Percentiles rank a stretch among this genome's conserved stretches.
Conservation (phyloP, 2,329 filamentous ascomycete genomes). For the Torrubiella hemipterigena region DNA sequence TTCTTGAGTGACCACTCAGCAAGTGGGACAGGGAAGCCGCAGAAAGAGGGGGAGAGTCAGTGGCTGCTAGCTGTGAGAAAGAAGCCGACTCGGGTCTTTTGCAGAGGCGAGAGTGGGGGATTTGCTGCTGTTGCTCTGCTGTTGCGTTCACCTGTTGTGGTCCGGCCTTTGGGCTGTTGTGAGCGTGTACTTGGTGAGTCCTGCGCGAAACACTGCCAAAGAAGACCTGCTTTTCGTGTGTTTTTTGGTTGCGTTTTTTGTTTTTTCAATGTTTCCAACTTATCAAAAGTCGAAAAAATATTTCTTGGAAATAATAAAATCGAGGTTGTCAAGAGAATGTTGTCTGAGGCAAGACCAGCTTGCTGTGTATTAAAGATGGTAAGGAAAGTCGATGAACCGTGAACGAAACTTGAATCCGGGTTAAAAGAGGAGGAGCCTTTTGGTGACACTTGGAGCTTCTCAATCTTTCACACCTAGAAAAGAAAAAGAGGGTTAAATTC, state of each 20-base stretch:
- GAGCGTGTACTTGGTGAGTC: too few relatives aligned
- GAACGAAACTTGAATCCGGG: conserved; percentile 10
- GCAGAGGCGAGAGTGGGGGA: too few relatives aligned
- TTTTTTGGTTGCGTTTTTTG: background rate
- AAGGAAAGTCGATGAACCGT: conserved; percentile 9
- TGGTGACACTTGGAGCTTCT: conserved; percentile 40
- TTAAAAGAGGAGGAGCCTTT: conserved; percentile 27
- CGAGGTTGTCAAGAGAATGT: conserved; percentile 30
- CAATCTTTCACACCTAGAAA: conserved; percentile 25
- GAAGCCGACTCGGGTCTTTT: too few relatives aligned
- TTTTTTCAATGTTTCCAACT: conserved; percentile 2
- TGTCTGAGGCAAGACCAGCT: conserved; percentile 49
- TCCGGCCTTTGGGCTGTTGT: too few relatives aligned
- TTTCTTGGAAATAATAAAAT: background rate
- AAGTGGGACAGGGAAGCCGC: too few relatives aligned
- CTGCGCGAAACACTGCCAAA: too few relatives aligned
- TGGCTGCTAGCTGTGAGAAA: too few relatives aligned
- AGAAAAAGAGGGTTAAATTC: conserved; percentile 29
- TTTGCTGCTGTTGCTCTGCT: too few relatives aligned
- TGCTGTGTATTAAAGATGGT: conserved; percentile 30
- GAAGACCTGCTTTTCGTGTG: background rate
- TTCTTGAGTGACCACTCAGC: too few relatives aligned
- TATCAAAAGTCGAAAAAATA: conserved; percentile 1
- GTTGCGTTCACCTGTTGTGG: too few relatives aligned
- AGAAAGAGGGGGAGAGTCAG: too few relatives aligned